Evolutionary conservation across 106 monocot genomes (phyloP).

Genomic region (Apostasia ramifera): DNA sequence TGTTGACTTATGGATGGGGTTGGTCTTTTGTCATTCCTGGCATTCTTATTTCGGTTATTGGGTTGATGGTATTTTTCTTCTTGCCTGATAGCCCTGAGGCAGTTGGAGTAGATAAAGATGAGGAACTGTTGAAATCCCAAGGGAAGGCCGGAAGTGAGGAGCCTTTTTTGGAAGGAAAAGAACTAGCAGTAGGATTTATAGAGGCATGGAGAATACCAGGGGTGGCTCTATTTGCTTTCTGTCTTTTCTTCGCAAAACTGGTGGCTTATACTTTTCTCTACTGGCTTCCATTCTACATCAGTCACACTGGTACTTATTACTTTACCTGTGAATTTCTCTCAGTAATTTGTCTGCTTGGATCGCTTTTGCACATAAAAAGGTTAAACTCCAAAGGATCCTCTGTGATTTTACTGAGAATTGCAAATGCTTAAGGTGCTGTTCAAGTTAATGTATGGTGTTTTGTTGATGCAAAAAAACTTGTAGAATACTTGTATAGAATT

Average conservation of each 20-base stretch:
- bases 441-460: no score
- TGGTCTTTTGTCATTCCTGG: constrained; percentile 79
- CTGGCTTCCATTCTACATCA: constrained; percentile 71
- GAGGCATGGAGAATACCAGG: constrained; percentile 75
- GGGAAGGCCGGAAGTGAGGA: constrained; percentile 15
- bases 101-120: constrained; percentile 33
- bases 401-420: no score
- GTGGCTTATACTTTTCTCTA: constrained; percentile 78
- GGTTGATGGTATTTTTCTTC: constrained; percentile 47
- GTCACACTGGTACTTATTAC: constrained; percentile 43
- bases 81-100: constrained; percentile 57
- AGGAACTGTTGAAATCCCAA: constrained; percentile 7
- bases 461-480: no score
- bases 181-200: constrained; percentile 42
- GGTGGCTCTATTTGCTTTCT: constrained; percentile 56
- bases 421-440: no score
- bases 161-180: constrained; percentile 24
- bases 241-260: constrained; percentile 66
- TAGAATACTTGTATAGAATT: no score
- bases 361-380: no score
- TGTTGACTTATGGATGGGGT: constrained; percentile 70
- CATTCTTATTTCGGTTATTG: constrained; percentile 35
- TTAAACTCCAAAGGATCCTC: no score
- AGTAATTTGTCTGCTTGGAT: no score
- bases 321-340: neutral